phyloP scores from a whole-genome alignment of 73 alveolate genomes.

The Effrenium voratum region DNA sequence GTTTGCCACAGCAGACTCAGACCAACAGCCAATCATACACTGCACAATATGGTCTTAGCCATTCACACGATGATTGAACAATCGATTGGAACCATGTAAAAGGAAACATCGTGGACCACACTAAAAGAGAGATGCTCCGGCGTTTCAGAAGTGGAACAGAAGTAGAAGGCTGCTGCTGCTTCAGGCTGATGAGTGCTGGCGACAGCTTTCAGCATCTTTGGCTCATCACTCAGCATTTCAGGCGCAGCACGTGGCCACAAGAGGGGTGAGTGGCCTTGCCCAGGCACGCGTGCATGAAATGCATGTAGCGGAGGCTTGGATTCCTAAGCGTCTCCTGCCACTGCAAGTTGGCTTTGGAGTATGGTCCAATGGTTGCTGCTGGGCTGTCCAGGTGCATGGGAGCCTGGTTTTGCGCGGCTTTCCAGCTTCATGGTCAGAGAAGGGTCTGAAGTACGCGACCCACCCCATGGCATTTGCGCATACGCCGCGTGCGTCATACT shows the following conservation, averaged over 20 bases:
- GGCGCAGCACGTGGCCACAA: background rate
- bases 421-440: slow-evolving; percentile 92
- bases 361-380: background rate
- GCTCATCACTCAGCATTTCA: background rate
- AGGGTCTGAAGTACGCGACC: slow-evolving; percentile 85
- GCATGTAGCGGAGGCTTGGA: slow-evolving; percentile 44
- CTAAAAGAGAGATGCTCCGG: background rate
- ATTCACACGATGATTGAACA: no score
- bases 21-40: no score
- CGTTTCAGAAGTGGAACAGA: background rate
- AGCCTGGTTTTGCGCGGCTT: slow-evolving; percentile 81
- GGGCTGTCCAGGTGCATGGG: slow-evolving; percentile 38
- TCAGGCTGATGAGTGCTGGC: slow-evolving; percentile 75
- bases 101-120: background rate
- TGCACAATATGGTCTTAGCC: no score
- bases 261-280: background rate
- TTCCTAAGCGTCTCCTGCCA: background rate
- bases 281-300: slow-evolving; percentile 78
- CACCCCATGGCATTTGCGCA: no score
- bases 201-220: slow-evolving; percentile 17
- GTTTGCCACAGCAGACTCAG: no score
- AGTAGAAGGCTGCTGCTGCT: background rate
- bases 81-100: no score
- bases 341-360: background rate
- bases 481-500: no score